Percentiles rank a stretch among this genome's conserved stretches.
Evolutionary conservation across 1,284 basidiomycete species (phyloP).

Genomic region (Ceratobasidium theobromae): DNA sequence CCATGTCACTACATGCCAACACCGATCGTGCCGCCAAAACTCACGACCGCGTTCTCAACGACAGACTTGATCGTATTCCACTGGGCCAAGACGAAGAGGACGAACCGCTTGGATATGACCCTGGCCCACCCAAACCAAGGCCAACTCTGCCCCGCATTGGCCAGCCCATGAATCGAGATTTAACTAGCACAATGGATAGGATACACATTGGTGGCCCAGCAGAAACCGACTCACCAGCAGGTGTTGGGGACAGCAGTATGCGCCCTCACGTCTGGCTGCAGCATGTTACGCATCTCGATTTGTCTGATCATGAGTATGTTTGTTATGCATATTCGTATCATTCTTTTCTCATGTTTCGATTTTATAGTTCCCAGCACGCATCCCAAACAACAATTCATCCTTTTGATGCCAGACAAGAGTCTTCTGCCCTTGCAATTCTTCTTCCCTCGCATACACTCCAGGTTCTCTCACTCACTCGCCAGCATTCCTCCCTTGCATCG

Average conservation of each 20-base stretch:
- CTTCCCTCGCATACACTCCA: slow-evolving; percentile 51
- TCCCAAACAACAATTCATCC: slow-evolving; percentile 14
- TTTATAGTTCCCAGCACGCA: slow-evolving; percentile 40
- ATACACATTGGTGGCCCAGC: slow-evolving; percentile 55
- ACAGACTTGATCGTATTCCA: slow-evolving; percentile 17
- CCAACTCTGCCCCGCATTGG: slow-evolving; percentile 13
- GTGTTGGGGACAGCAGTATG: slow-evolving; percentile 56
- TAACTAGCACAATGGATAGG: slow-evolving; percentile 62
- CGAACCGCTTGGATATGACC: slow-evolving; percentile 34
- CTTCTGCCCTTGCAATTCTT: slow-evolving; percentile 59
- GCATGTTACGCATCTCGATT: slow-evolving; percentile 54
- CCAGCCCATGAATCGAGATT: slow-evolving; percentile 48
- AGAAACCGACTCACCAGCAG: slow-evolving; percentile 44
- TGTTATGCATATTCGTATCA: slow-evolving; percentile 37
- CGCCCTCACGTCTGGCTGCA: slow-evolving; percentile 69
- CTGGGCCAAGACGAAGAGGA: slow-evolving; percentile 30
- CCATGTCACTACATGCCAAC: slow-evolving; percentile 51
- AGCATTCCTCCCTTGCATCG: slow-evolving; percentile 50
- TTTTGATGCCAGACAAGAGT: slow-evolving; percentile 55
- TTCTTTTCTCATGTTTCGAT: slow-evolving; percentile 38
- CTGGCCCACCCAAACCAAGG: slow-evolving; percentile 39
- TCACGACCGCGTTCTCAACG: slow-evolving; percentile 31
- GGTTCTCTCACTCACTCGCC: slow-evolving; percentile 51
- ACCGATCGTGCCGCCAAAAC: slow-evolving; percentile 33
- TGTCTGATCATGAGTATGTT: slow-evolving; percentile 57